Evolutionary conservation across 768 basidiomycete species (phyloP).

Genomic region (Phanerodontia chrysosporium): DNA sequence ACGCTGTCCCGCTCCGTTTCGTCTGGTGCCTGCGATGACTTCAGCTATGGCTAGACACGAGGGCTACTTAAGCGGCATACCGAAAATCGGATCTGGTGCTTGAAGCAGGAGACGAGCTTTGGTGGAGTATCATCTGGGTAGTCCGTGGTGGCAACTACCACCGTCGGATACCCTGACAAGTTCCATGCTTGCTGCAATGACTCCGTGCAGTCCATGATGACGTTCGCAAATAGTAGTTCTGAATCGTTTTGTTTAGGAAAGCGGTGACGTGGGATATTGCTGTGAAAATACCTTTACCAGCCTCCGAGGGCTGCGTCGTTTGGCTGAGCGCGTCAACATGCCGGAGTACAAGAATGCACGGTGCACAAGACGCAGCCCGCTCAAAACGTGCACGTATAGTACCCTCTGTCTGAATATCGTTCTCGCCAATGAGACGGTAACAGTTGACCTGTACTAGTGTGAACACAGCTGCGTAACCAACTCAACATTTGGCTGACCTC

Average conservation of each 20-base stretch:
- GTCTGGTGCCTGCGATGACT: slow-evolving; percentile 59
- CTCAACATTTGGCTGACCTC: slow-evolving; percentile 45
- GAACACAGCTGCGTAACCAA: neutral
- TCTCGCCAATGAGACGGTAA: slow-evolving; percentile 78
- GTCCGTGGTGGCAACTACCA: slow-evolving; percentile 71
- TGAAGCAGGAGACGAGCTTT: slow-evolving; percentile 68
- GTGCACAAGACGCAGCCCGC: slow-evolving; percentile 71
- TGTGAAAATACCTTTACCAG: slow-evolving; percentile 59
- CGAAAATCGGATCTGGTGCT: slow-evolving; percentile 77
- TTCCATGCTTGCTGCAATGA: slow-evolving; percentile 54
- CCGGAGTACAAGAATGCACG: slow-evolving; percentile 78
- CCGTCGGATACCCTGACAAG: slow-evolving; percentile 61
- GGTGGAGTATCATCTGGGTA: slow-evolving; percentile 63
- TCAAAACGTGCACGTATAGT: slow-evolving; percentile 70
- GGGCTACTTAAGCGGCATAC: slow-evolving; percentile 33
- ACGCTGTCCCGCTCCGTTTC: slow-evolving; percentile 71
- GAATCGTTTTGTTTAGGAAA: neutral
- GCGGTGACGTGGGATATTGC: neutral
- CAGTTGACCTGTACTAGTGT: slow-evolving; percentile 65
- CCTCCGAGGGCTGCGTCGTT: slow-evolving; percentile 58
- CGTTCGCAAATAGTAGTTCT: slow-evolving; percentile 58
- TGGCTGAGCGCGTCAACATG: slow-evolving; percentile 78
- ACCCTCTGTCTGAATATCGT: slow-evolving; percentile 68
- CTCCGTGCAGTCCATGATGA: slow-evolving; percentile 60
- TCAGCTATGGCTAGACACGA: neutral